Percentiles rank a stretch among this genome's conserved stretches.
Evolutionary conservation across 2,329 filamentous ascomycete species (phyloP).

Genomic region (Penicillium verrucosum): DNA sequence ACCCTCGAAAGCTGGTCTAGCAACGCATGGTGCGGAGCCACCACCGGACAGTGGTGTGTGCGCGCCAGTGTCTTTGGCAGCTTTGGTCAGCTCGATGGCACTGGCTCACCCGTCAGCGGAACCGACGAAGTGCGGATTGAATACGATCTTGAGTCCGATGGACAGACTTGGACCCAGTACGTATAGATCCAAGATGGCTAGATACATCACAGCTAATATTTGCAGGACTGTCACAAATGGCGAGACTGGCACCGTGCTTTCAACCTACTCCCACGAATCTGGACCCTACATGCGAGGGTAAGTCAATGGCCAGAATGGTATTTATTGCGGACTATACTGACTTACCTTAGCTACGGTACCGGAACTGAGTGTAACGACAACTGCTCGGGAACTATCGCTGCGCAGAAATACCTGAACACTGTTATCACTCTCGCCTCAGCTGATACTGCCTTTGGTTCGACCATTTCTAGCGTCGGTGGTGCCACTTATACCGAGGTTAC

Average conservation of each 20-base stretch:
- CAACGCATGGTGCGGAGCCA: slow-evolving; percentile 44
- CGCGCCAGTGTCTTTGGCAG: slow-evolving; percentile 42
- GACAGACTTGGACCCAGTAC: slow-evolving; percentile 33
- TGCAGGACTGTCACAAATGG: slow-evolving; percentile 36
- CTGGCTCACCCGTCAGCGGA: slow-evolving; percentile 17
- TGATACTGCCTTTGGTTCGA: slow-evolving; percentile 27
- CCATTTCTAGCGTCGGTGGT: slow-evolving; percentile 27
- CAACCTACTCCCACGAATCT: slow-evolving; percentile 34
- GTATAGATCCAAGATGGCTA: background rate
- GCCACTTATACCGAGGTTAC: slow-evolving; percentile 36
- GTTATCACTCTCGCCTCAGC: slow-evolving; percentile 38
- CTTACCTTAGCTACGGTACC: slow-evolving; percentile 30
- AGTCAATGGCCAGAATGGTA: background rate
- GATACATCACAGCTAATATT: background rate
- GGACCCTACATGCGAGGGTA: slow-evolving; percentile 39
- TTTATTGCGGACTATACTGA: background rate
- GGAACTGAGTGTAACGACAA: slow-evolving; percentile 42
- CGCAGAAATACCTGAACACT: slow-evolving; percentile 42
- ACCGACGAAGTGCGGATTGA: slow-evolving; percentile 34
- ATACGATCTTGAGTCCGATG: slow-evolving; percentile 24
- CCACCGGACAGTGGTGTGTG: slow-evolving; percentile 42
- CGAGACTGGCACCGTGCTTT: slow-evolving; percentile 33
- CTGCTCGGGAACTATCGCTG: slow-evolving; percentile 40
- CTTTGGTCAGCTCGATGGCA: slow-evolving; percentile 41
- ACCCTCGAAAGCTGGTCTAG: slow-evolving; percentile 43